These are phyloP conservation scores for Pontederia crassipes DNA, from an alignment of 176 grass and related monocot species.

Conservation along the genomic window DNA sequence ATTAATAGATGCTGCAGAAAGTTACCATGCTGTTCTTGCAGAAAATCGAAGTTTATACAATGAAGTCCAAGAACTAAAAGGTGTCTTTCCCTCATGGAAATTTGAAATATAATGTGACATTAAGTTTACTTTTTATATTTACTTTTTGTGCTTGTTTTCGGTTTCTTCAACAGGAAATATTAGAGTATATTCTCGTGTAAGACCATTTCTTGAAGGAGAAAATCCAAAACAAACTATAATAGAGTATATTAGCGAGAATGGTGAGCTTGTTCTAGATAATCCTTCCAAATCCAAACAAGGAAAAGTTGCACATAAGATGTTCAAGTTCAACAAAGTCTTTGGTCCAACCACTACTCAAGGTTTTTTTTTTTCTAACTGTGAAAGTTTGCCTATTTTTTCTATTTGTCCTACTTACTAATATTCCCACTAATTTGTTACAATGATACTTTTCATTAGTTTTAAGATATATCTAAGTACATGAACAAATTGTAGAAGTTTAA, in stretches of 20 bases:
- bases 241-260: conserved; percentile 94
- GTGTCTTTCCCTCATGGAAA: conserved; percentile 25
- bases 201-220: conserved; percentile 90
- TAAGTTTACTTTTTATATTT: too few relatives aligned
- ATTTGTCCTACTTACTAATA: background rate
- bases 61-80: conserved; percentile 97
- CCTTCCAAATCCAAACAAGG: conserved; percentile 61
- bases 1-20: conserved; percentile 82
- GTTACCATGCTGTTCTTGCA: conserved; percentile 78
- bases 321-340: conserved; percentile 99
- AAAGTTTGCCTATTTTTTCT: background rate
- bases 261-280: conserved; percentile 77
- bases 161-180: conserved; percentile 60
- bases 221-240: conserved; percentile 56
- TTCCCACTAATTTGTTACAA: background rate
- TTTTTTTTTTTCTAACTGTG: background rate
- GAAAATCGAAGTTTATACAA: conserved; percentile 95
- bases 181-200: conserved; percentile 87
- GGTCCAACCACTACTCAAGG: conserved; percentile 67
- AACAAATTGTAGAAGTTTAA: background rate
- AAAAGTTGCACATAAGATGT: conserved; percentile 77
- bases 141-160: too few relatives aligned
- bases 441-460: background rate
- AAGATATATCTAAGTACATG: too few relatives aligned
- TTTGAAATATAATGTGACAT: background rate